Evolutionary conservation across 2,329 filamentous ascomycete genomes (phyloP).

Genomic region (Taxawa tesnikishii): DNA sequence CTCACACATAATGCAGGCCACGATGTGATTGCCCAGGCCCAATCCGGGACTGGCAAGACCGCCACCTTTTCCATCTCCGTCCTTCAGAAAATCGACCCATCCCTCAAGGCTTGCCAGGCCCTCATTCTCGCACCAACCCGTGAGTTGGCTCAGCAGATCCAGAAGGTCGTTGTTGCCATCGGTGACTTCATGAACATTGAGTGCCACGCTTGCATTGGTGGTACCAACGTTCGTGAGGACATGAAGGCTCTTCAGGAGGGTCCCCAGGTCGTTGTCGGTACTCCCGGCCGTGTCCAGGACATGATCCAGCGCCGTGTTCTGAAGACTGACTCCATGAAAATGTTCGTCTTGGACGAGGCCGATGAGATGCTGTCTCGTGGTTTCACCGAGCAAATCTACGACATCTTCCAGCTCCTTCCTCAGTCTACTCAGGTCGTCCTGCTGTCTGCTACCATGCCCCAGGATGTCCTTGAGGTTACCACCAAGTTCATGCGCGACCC

Average conservation of each 20-base stretch:
- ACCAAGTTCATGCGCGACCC: slow-evolving; percentile 99
- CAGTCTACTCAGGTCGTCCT: slow-evolving; percentile 98
- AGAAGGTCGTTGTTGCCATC: slow-evolving; percentile 97
- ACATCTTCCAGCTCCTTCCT: slow-evolving; percentile 97
- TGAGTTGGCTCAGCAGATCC: slow-evolving; percentile 97
- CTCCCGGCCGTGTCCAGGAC: slow-evolving; percentile 95
- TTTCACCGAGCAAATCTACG: slow-evolving; percentile 99
- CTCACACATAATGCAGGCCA: slow-evolving; percentile 47
- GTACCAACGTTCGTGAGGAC: slow-evolving; percentile 94
- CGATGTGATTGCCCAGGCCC: slow-evolving; percentile 98
- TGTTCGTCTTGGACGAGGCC: slow-evolving; percentile 98
- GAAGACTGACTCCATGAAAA: slow-evolving; percentile 97
- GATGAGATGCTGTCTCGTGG: slow-evolving; percentile 99
- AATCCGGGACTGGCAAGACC: slow-evolving; percentile 99
- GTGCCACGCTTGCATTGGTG: slow-evolving; percentile 98
- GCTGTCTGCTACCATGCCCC: slow-evolving; percentile 95
- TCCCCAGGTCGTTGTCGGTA: slow-evolving; percentile 94
- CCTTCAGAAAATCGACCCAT: slow-evolving; percentile 95
- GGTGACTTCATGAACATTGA: slow-evolving; percentile 99
- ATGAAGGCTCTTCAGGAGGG: slow-evolving; percentile 96
- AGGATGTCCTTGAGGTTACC: slow-evolving; percentile 97
- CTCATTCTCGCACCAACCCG: slow-evolving; percentile 95
- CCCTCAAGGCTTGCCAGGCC: slow-evolving; percentile 90
- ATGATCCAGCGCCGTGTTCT: slow-evolving; percentile 98
- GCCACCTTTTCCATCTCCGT: slow-evolving; percentile 99